Evolutionary conservation across 768 basidiomycete genomes (phyloP).

Genomic region (Leccinum ochraceum): DNA sequence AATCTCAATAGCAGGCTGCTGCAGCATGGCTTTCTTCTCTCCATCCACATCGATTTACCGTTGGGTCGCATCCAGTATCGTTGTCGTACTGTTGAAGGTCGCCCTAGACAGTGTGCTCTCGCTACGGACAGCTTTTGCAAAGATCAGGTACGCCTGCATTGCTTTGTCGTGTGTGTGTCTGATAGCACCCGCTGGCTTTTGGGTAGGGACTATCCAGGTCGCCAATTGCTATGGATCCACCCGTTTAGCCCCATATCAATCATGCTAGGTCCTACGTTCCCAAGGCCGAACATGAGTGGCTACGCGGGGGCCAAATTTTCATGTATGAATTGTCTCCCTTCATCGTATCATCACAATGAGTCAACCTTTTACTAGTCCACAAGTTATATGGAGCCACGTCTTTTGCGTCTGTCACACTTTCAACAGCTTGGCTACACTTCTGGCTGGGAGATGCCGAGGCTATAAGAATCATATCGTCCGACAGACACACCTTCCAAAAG

Average conservation of each 20-base stretch:
- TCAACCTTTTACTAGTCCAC: too few species aligned
- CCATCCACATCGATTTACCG: conserved; percentile 4
- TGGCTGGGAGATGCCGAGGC: too few species aligned
- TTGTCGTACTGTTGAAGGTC: conserved; percentile 11
- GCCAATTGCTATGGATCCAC: conserved; percentile 29
- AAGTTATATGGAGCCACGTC: too few species aligned
- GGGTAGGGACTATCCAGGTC: conserved; percentile 24
- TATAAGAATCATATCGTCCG: too few species aligned
- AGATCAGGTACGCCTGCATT: conserved; percentile 15
- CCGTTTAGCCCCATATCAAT: conserved; percentile 34
- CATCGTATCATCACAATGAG: neutral
- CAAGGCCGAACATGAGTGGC: conserved; percentile 36
- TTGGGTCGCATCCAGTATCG: conserved; percentile 7
- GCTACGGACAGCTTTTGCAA: conserved; percentile 17
- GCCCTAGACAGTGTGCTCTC: conserved; percentile 5
- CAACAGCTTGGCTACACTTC: too few species aligned
- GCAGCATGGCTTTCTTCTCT: neutral
- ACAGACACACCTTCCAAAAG: too few species aligned
- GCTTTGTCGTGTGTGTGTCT: neutral
- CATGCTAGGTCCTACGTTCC: conserved; percentile 34
- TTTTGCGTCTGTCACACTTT: too few species aligned
- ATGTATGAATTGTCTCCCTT: conserved; percentile 26
- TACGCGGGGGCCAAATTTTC: conserved; percentile 38
- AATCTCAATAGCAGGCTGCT: neutral
- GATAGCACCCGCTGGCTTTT: neutral